Evolutionary conservation across 805 yeast species (phyloP), one percentile per base, ranked within the genome.

Genomic region (Ogataea parapolymorpha): DNA sequence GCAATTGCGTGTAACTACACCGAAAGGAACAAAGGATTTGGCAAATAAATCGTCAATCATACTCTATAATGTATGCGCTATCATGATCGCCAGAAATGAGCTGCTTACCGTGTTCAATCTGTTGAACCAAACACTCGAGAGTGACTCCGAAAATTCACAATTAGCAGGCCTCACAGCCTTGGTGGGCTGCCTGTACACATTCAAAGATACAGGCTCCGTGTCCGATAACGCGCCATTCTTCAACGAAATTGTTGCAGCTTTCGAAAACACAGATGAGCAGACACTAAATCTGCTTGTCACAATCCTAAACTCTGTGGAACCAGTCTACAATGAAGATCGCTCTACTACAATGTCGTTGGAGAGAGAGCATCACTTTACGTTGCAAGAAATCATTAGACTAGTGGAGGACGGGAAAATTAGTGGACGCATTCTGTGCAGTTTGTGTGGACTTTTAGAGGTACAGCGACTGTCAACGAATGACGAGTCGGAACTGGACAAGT

Each of bases 1-100:
- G 37, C 46, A 44, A n/a, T 25, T 49, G 13, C 35, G 59, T 17
- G 27, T 2, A 10, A 25, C 27, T 11, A 53, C 58, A n/a, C 61
- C 61, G 15, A 70, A 65, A 42, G 82, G 74, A 32, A 75, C 85
- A 82, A 75, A 75, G 49, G 95, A 95, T 0, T 75, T 36, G 12
- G 40, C 35, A n/a, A n/a, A 18, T 16, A 31, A 27, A 9, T 23
- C 49, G 6, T 35, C 43, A 4, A 32, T 47, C 13, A 26, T 58
- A 4, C 27, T 55, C 6, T 57, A 46, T 33, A 48, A 54, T 27
- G 49, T 61, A 3, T 33, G 49, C 5, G 49, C 55, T 1, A 45
- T 55, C 23, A 45, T 60, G 50, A 46, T 51, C 4, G 49, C 58
- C n/a, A 48, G 58, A 41, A 58, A 56, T 32, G 63, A 59, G 35